phyloP scores from a whole-genome alignment of 345 rosid species.

The Eucalyptus cloeziana region DNA sequence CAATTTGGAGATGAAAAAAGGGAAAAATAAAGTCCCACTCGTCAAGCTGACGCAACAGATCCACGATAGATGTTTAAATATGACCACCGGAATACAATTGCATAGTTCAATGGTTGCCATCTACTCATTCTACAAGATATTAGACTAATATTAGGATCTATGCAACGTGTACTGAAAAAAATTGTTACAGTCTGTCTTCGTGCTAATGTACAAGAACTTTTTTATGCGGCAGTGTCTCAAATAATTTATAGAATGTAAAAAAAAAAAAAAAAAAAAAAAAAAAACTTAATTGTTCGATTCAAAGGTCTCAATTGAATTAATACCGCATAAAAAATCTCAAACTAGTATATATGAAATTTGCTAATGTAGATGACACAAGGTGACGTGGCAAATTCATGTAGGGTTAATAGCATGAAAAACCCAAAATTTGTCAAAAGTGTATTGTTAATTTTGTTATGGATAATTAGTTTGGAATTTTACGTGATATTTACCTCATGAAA shows the following conservation, averaged over 20 bases:
- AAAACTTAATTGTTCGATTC: background rate
- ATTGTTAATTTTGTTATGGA: too few species aligned
- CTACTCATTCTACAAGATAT: background rate
- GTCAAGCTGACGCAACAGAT: background rate
- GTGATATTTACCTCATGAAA: too few species aligned
- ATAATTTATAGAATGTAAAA: background rate
- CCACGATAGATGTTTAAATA: background rate
- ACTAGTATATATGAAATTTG: too few species aligned
- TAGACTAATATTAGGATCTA: background rate
- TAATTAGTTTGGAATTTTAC: too few species aligned
- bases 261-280: background rate
- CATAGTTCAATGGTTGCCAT: background rate
- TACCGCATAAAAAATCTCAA: too few species aligned
- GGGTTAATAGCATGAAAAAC: too few species aligned
- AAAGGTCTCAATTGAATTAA: background rate
- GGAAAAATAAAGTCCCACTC: background rate
- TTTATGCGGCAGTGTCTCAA: background rate
- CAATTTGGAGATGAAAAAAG: background rate
- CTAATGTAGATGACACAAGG: too few species aligned
- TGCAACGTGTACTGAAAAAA: background rate
- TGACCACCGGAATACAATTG: background rate
- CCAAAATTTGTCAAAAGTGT: too few species aligned
- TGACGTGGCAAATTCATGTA: rapidly evolving
- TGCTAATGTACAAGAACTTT: background rate
- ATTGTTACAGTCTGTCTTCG: background rate